These are phyloP conservation scores for Colletotrichum ledebouriae DNA, from an alignment of 2,329 filamentous ascomycete genomes.

Conservation along the genomic window DNA sequence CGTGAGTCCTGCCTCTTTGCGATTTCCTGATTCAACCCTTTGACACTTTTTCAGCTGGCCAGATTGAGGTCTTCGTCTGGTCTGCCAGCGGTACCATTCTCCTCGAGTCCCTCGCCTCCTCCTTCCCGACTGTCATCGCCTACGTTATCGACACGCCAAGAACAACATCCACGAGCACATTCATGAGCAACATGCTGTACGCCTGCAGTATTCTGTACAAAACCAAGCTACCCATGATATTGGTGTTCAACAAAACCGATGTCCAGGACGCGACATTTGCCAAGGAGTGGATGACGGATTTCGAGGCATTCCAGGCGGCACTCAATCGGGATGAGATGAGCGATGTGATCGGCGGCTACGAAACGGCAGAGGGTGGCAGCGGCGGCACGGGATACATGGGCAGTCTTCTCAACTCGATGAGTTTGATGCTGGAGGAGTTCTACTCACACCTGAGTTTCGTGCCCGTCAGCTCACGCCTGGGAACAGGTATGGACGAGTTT, in stretches of 20 bases:
- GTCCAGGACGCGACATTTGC: slow-evolving; percentile 92
- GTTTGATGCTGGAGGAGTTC: slow-evolving; percentile 95
- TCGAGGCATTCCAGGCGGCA: slow-evolving; percentile 93
- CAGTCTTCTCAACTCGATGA: slow-evolving; percentile 96
- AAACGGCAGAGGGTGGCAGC: slow-evolving; percentile 69
- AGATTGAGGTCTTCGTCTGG: slow-evolving; percentile 99
- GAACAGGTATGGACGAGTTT: slow-evolving; percentile 92
- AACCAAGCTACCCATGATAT: slow-evolving; percentile 97
- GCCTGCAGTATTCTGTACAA: slow-evolving; percentile 99
- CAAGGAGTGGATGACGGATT: slow-evolving; percentile 99
- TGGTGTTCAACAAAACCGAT: slow-evolving; percentile 99
- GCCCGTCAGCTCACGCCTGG: slow-evolving; percentile 92
- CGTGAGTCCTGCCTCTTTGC: slow-evolving; percentile 55
- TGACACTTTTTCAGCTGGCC: slow-evolving; percentile 68
- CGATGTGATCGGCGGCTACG: slow-evolving; percentile 80
- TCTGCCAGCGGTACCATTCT: slow-evolving; percentile 95
- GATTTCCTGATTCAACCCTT: neutral
- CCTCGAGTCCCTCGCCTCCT: slow-evolving; percentile 90
- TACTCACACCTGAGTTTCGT: slow-evolving; percentile 95
- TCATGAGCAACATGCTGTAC: slow-evolving; percentile 99
- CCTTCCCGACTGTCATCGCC: slow-evolving; percentile 96
- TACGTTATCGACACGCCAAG: slow-evolving; percentile 98
- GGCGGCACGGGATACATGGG: slow-evolving; percentile 96
- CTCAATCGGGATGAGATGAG: slow-evolving; percentile 83
- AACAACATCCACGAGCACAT: slow-evolving; percentile 92